phyloP scores from a whole-genome alignment of 257 asterid species.

The Penstemon barbatus region DNA sequence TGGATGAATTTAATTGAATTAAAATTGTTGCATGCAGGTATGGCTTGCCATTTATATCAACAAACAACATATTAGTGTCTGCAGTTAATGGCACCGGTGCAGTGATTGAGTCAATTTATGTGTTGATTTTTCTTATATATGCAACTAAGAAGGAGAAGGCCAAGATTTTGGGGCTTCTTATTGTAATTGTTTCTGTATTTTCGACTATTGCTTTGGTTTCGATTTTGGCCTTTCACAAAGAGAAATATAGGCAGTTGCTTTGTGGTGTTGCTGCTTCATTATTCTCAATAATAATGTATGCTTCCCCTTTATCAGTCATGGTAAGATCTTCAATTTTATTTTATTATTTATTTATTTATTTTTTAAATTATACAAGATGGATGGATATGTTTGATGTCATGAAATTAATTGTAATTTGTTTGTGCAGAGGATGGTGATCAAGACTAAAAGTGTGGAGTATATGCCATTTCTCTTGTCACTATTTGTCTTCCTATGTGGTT shows the following conservation, averaged over 20 bases:
- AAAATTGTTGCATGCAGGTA: constrained; percentile 48
- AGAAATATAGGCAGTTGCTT: constrained; percentile 39
- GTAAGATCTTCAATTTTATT: constrained; percentile 36
- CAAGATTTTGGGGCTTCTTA: constrained; percentile 53
- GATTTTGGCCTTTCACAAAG: constrained; percentile 44
- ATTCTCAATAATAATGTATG: constrained; percentile 80
- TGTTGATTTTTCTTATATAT: constrained; percentile 49
- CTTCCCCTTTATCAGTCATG: constrained; percentile 73
- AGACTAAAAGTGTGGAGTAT: constrained; percentile 75
- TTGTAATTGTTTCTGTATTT: constrained; percentile 46
- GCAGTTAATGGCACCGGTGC: constrained; percentile 65
- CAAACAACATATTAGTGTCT: constrained; percentile 55
- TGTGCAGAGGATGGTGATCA: constrained; percentile 74
- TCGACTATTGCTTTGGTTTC: constrained; percentile 57
- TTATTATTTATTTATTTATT: no score
- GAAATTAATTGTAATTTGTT: not conserved
- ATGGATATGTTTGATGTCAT: not conserved
- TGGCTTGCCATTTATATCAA: constrained; percentile 71
- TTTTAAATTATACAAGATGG: no score
- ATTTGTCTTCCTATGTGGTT: constrained; percentile 69
- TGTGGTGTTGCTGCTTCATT: constrained; percentile 65
- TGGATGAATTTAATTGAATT: no score
- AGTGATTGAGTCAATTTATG: constrained; percentile 57
- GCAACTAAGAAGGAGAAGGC: constrained; percentile 71
- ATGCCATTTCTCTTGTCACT: constrained; percentile 80